phyloP scores from a whole-genome alignment of 495 filamentous ascomycete genomes.

The Talaromyces trachyspermus region DNA sequence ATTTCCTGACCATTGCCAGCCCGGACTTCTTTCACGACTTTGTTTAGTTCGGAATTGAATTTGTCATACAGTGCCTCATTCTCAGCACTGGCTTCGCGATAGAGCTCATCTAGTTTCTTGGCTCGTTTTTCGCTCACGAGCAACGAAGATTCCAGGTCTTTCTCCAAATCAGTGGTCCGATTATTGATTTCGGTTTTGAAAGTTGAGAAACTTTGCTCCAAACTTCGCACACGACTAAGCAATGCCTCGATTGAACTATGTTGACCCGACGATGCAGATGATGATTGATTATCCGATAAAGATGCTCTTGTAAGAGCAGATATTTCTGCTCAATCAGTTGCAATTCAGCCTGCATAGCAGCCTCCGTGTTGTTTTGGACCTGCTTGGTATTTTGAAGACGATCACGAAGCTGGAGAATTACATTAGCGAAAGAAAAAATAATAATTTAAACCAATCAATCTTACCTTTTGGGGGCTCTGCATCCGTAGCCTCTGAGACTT shows the following conservation, averaged over 20 bases:
- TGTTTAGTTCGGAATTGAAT: constrained; percentile 84
- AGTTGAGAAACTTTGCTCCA: constrained; percentile 58
- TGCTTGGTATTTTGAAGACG: constrained; percentile 76
- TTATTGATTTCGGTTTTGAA: constrained; percentile 53
- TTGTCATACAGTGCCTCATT: constrained; percentile 91
- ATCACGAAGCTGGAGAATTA: constrained; percentile 59
- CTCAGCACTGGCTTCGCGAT: constrained; percentile 82
- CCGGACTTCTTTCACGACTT: constrained; percentile 69
- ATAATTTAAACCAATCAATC: not conserved
- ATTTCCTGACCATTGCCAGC: constrained; percentile 67
- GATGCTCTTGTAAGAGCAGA: constrained; percentile 45
- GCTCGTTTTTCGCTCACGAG: constrained; percentile 68
- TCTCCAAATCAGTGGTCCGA: constrained; percentile 53
- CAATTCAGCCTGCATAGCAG: constrained; percentile 66
- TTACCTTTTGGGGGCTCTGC: constrained; percentile 77
- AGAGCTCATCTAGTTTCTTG: constrained; percentile 78
- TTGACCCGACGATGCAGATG: constrained; percentile 11
- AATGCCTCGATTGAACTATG: constrained; percentile 33
- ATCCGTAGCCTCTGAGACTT: constrained; percentile 65
- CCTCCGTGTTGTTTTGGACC: constrained; percentile 59
- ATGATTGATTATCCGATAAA: constrained; percentile 12
- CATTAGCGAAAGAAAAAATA: not conserved
- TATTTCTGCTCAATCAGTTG: constrained; percentile 75
- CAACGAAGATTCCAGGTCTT: constrained; percentile 62
- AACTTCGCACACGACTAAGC: constrained; percentile 45